A percentile compares a stretch with the other conserved stretches of the same genome.
phyloP scores from a whole-genome alignment of 2,329 filamentous ascomycete species.

The Aspergillus fijiensis region DNA sequence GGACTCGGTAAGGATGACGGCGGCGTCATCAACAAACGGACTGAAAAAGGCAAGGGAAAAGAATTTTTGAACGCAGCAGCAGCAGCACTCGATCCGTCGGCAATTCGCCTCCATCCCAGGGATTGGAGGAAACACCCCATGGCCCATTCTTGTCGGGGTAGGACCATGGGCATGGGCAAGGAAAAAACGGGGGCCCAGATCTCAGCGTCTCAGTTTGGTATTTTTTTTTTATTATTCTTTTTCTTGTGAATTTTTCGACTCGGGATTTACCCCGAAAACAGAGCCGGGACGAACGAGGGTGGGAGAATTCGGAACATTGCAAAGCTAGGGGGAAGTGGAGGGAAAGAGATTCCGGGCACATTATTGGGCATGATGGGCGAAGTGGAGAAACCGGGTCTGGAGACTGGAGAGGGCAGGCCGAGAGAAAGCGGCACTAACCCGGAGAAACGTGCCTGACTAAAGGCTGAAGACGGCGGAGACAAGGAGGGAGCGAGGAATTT shows the following conservation, averaged over 20 bases:
- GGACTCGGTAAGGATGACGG: slow-evolving; percentile 10
- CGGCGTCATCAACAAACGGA: slow-evolving; percentile 20
- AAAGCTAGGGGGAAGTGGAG: slow-evolving; percentile 21
- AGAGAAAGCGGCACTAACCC: too few species aligned
- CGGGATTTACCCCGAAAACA: neutral
- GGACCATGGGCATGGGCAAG: slow-evolving; percentile 18
- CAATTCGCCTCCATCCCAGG: slow-evolving; percentile 17
- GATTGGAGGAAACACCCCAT: slow-evolving; percentile 6
- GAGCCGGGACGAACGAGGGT: slow-evolving; percentile 16
- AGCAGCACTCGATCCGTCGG: slow-evolving; percentile 9
- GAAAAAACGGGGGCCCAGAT: slow-evolving; percentile 34
- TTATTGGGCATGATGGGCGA: slow-evolving; percentile 22
- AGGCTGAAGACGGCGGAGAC: neutral
- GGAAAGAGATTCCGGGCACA: neutral
- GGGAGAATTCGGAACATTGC: slow-evolving; percentile 16
- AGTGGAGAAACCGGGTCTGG: slow-evolving; percentile 20
- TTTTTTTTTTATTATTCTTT: neutral
- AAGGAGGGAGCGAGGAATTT: neutral
- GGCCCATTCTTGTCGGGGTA: slow-evolving; percentile 15
- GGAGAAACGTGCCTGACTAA: too few species aligned
- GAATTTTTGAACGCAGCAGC: slow-evolving; percentile 2
- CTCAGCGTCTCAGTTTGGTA: slow-evolving; percentile 17
- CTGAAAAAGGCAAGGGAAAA: slow-evolving; percentile 9
- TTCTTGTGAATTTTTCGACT: too few species aligned
- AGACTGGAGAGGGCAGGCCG: slow-evolving; percentile 4